Percentiles rank a stretch among this genome's conserved stretches.
Evolutionary conservation across 2,329 filamentous ascomycete genomes (phyloP).

Genomic region (Trichophyton simii): DNA sequence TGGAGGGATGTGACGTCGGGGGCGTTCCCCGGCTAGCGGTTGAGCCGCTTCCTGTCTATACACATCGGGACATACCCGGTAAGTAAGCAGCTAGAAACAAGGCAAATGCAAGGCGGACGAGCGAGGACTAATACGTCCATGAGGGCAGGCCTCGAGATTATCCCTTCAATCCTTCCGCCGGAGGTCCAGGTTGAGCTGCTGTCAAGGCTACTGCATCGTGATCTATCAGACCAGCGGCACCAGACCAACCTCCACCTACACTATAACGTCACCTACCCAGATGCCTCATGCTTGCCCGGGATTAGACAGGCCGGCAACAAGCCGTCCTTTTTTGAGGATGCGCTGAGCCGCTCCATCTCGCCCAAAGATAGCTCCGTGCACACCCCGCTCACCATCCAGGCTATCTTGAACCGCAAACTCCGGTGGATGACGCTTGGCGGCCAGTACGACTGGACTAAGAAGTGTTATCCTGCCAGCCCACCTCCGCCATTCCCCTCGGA

Average conservation of each 20-base stretch:
- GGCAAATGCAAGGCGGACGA: background rate
- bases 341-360: constrained; percentile 20
- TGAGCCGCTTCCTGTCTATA: constrained; percentile 21
- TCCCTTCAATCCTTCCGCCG: constrained; percentile 61
- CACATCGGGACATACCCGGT: constrained; percentile 27
- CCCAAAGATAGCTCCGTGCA: constrained; percentile 66
- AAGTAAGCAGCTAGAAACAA: constrained; percentile 11
- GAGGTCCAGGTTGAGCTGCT: constrained; percentile 57
- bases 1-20: constrained; percentile 9
- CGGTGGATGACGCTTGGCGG: constrained; percentile 92
- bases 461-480: constrained; percentile 57
- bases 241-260: constrained; percentile 85
- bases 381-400: constrained; percentile 55
- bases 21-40: constrained; percentile 17
- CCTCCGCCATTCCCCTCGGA: constrained; percentile 65
- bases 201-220: constrained; percentile 60
- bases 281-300: constrained; percentile 15
- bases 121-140: background rate
- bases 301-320: constrained; percentile 20
- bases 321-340: constrained; percentile 44
- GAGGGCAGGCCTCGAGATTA: constrained; percentile 59
- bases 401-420: constrained; percentile 64
- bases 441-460: constrained; percentile 91
- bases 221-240: constrained; percentile 60
- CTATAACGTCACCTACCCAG: constrained; percentile 55